phyloP scores from a whole-genome alignment of 805 yeast genomes.

The Cyberlindnera mississippiensis region DNA sequence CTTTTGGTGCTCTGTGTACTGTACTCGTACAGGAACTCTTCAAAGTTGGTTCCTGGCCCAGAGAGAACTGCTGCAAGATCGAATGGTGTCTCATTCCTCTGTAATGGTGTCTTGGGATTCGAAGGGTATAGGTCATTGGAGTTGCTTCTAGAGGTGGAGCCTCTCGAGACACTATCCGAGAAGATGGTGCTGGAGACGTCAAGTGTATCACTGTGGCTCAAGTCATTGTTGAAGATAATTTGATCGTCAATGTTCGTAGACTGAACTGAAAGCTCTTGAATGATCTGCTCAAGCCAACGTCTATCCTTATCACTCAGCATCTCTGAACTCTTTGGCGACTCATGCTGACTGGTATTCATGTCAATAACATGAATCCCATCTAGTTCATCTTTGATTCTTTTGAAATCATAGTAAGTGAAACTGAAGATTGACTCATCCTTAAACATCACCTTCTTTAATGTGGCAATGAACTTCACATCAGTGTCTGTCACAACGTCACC shows the following conservation, averaged over 20 bases:
- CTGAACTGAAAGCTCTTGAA: slow-evolving; percentile 9
- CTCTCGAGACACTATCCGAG: no score
- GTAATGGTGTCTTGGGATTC: no score
- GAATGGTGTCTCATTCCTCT: no score
- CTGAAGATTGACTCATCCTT: slow-evolving; percentile 20
- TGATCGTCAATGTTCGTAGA: slow-evolving; percentile 1
- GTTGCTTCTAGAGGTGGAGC: no score
- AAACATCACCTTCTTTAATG: slow-evolving; percentile 10
- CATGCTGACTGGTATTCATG: neutral
- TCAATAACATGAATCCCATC: slow-evolving; percentile 10
- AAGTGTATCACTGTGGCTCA: no score
- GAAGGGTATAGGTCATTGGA: no score
- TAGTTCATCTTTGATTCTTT: slow-evolving; percentile 7
- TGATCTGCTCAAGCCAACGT: slow-evolving; percentile 24
- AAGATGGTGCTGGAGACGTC: no score
- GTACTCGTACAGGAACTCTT: slow-evolving; percentile 11
- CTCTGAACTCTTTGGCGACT: slow-evolving; percentile 8
- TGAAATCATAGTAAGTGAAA: slow-evolving; percentile 13
- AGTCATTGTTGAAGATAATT: neutral
- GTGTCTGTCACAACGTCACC: slow-evolving; percentile 3
- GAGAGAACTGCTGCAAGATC: no score
- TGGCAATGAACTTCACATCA: slow-evolving; percentile 13
- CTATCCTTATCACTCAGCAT: slow-evolving; percentile 17
- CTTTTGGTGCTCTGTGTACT: no score
- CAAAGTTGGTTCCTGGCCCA: slow-evolving; percentile 1